Base-by-base conservation (phyloP, 176 grass and related monocot species). In the Typha latifolia region DNA sequence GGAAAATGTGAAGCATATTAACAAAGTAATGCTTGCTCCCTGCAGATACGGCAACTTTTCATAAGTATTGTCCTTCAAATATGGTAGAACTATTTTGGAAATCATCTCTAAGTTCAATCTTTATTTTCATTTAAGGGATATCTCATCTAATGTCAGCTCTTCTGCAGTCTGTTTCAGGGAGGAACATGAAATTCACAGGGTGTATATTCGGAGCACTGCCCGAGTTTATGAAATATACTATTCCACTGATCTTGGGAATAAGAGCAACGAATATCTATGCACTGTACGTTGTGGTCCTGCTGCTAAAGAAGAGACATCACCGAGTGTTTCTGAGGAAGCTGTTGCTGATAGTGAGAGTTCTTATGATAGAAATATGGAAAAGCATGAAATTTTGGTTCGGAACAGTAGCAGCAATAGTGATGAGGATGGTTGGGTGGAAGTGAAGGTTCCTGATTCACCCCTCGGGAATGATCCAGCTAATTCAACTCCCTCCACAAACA, bases 341-440 rank as follows among this genome's bases (percentile, higher is more conserved):
- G 79, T 56, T 62, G 51, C 78, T 77, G 83, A 84, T 32, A 52
- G 47, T 29, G 8, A 75, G 61, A 69, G 31, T 76, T 69, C 8
- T 55, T 64, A 43, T 66, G 24, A 64, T 75, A 29, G 53, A 72
- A 66, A 48, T 68, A 59, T 53, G 48, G 79, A 79, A 67, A 87
- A 84, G 49, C 72, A 67, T 74, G 84, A 74, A 20, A 73, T 79
- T 1, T 79, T 82, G 29, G 55, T 29, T 59, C 70, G 67, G 73
- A 70, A 72, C 32, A 23, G 79, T 61, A 82, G 69, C 53, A 80
- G 79, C 47, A 71, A 61, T 26, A 85, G 79, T 47, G 84, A 81
- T 75, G 95, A 93, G 69, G 95, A 93, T 43, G 85, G 70, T 49
- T 99, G 95, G 95, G 79, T 99, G 75, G 81, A 99, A 81, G 86